Evolutionary conservation across 345 rosid genomes (phyloP).

Genomic region (Ceriops decandra): DNA sequence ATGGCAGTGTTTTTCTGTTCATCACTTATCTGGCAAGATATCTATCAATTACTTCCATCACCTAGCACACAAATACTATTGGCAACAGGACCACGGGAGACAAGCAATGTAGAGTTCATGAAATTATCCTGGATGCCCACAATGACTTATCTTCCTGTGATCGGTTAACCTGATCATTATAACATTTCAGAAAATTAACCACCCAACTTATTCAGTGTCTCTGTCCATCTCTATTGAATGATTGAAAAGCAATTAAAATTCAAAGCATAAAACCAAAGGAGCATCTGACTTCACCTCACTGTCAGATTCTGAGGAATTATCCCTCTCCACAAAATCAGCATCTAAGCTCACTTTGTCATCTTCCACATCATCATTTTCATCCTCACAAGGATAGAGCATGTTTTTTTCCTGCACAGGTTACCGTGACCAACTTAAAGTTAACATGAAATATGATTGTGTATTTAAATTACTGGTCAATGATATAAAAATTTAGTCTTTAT

Average conservation of each 20-base stretch:
- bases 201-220: background rate
- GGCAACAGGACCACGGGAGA: background rate
- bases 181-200: constrained; percentile 5
- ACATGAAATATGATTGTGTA: constrained; percentile 1
- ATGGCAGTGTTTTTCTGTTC: constrained; percentile 44
- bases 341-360: constrained; percentile 64
- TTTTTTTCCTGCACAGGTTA: constrained; percentile 70
- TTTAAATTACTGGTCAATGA: constrained; percentile 5
- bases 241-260: background rate
- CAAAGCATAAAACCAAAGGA: constrained; percentile 5
- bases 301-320: constrained; percentile 66
- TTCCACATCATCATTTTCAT: constrained; percentile 70
- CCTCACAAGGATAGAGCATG: constrained; percentile 95
- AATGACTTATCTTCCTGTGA: constrained; percentile 56
- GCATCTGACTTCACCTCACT: constrained; percentile 56
- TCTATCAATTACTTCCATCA: constrained; percentile 17
- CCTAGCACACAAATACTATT: constrained; percentile 9
- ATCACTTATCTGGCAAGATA: constrained; percentile 50
- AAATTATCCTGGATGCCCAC: constrained; percentile 63
- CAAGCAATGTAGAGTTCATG: constrained; percentile 8
- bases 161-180: constrained; percentile 51
- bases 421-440: background rate
- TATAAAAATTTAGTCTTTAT: constrained; percentile 26
- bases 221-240: background rate
- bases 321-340: constrained; percentile 50